Evolutionary conservation across 306 rosid genomes (phyloP).

Genomic region (Fragaria vesca): DNA sequence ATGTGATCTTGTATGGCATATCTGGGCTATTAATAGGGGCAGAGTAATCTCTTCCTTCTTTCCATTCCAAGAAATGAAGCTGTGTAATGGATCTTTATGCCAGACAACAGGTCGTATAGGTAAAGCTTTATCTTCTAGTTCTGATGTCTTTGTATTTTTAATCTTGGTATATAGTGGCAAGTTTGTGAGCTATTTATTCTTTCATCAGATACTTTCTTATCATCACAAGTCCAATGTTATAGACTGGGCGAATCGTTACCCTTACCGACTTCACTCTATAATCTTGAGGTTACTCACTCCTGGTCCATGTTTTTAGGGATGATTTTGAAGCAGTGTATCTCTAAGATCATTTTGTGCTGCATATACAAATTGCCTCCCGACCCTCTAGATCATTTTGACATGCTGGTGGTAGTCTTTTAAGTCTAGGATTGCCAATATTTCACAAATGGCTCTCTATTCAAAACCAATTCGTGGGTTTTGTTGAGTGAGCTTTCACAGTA

Average conservation of each 20-base stretch:
- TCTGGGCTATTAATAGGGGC: neutral
- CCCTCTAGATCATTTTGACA: neutral
- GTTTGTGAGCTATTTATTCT: neutral
- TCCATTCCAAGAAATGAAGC: conserved; percentile 6
- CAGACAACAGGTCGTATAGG: neutral
- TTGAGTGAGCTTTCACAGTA: neutral
- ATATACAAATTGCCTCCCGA: neutral
- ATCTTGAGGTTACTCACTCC: neutral
- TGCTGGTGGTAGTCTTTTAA: no score
- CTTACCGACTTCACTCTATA: neutral
- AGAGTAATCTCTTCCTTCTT: neutral
- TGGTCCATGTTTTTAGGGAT: neutral
- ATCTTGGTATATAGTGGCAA: neutral
- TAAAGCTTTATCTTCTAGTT: neutral
- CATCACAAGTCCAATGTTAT: neutral
- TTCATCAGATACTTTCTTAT: neutral
- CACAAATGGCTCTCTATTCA: neutral
- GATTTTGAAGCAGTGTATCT: neutral
- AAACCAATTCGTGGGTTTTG: neutral
- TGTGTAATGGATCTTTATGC: neutral
- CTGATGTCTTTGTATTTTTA: neutral
- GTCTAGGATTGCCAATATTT: neutral
- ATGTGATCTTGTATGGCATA: conserved; percentile 9
- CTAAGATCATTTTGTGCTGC: neutral
- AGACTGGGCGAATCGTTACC: neutral